Evolutionary conservation across 257 asterid genomes (phyloP).

Genomic region (Fraxinus americana): DNA sequence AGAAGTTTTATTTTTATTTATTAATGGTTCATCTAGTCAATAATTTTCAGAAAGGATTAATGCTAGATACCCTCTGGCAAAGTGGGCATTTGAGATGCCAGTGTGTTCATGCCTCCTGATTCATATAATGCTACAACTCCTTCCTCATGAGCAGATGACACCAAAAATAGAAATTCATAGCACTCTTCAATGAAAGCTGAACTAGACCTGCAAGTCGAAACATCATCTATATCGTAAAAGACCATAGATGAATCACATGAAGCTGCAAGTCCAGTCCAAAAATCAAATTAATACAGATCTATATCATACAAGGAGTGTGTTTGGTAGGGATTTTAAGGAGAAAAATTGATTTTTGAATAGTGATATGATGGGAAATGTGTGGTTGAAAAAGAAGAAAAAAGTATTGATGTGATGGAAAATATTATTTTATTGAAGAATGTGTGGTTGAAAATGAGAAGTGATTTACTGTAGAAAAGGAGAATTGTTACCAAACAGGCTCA

Average conservation of each 20-base stretch:
- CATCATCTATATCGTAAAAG: slow-evolving; percentile 20
- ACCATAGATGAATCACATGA: neutral
- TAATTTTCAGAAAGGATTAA: neutral
- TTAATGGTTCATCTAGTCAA: neutral
- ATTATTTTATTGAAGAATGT: too few species aligned
- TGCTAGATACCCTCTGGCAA: slow-evolving; percentile 61
- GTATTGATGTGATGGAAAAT: too few species aligned
- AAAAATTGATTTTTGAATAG: too few species aligned
- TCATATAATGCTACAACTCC: slow-evolving; percentile 52
- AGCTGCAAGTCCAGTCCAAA: neutral
- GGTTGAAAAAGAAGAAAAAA: too few species aligned
- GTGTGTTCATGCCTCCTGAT: slow-evolving; percentile 63
- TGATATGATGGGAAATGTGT: too few species aligned
- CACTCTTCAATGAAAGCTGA: slow-evolving; percentile 63
- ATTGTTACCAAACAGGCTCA: too few species aligned
- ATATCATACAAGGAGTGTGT: too few species aligned
- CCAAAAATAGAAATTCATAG: slow-evolving; percentile 71
- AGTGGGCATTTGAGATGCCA: slow-evolving; percentile 63
- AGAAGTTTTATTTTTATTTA: neutral
- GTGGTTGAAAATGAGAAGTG: too few species aligned
- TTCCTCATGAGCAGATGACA: slow-evolving; percentile 56
- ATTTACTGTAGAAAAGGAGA: too few species aligned
- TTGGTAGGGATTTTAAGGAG: too few species aligned
- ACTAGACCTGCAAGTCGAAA: slow-evolving; percentile 48
- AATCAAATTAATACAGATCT: neutral